These are phyloP conservation scores for Fusarium palustre DNA, from an alignment of 2,329 filamentous ascomycete genomes.

Conservation along the genomic window DNA sequence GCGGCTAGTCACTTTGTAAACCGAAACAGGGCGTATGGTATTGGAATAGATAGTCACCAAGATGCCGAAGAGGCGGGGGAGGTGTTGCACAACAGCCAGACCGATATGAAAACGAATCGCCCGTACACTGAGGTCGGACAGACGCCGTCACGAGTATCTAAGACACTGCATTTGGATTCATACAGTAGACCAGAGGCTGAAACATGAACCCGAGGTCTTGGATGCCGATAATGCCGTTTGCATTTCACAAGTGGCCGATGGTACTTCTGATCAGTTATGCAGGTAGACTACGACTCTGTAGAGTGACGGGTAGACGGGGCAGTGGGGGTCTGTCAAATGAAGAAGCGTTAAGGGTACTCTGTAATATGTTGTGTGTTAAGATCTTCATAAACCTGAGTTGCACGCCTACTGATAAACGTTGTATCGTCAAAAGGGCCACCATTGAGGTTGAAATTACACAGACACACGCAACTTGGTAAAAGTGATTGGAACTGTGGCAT, in stretches of 20 bases:
- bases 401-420: conserved; percentile 17
- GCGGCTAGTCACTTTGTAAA: conserved; percentile 15
- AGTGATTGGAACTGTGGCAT: conserved; percentile 25
- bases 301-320: not conserved
- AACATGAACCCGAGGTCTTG: conserved; percentile 15
- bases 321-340: conserved; percentile 12
- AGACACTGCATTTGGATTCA: conserved; percentile 18
- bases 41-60: conserved; percentile 15
- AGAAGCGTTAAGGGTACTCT: too few species aligned
- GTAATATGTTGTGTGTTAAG: conserved; percentile 22
- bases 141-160: conserved; percentile 26
- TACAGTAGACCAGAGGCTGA: conserved; percentile 19
- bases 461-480: not conserved
- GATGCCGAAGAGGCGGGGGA: conserved; percentile 11
- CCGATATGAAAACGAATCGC: conserved; percentile 8
- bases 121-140: conserved; percentile 10
- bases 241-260: conserved; percentile 4
- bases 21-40: conserved; percentile 9
- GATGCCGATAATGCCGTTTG: conserved; percentile 16
- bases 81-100: conserved; percentile 20
- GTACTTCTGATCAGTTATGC: conserved; percentile 7
- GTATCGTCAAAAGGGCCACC: conserved; percentile 6
- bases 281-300: not conserved
- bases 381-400: conserved; percentile 16
- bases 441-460: not conserved